Conservation (phyloP, 2,329 filamentous ascomycete species). For the Fonsecaea erecta region DNA sequence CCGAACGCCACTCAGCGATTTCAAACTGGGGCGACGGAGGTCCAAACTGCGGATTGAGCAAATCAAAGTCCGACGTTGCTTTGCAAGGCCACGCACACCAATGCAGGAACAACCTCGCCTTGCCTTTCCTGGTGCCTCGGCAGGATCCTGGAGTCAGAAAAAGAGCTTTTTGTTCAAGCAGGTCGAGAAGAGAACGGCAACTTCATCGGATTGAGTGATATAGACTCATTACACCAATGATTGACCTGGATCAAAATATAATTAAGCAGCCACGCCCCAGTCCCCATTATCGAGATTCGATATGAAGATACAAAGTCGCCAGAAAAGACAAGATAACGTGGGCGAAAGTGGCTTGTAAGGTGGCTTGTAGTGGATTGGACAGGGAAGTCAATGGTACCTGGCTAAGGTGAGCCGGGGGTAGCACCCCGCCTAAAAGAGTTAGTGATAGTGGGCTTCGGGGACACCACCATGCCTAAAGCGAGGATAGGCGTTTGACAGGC, state of each 20-base stretch:
- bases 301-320: constrained; percentile 4
- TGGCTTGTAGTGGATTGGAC: constrained; percentile 1
- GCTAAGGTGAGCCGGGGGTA: constrained; percentile 8
- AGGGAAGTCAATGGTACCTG: constrained; percentile 14
- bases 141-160: constrained; percentile 12
- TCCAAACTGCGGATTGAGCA: constrained; percentile 4
- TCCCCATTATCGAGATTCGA: constrained; percentile 6
- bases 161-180: neutral
- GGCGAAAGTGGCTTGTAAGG: neutral
- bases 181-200: neutral
- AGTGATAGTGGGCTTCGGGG: neutral
- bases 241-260: constrained; percentile 19
- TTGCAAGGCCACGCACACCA: constrained; percentile 13
- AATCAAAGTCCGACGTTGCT: constrained; percentile 13
- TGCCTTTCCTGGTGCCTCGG: constrained; percentile 14
- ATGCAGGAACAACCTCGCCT: constrained; percentile 22
- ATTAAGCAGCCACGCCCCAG: constrained; percentile 10
- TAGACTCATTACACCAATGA: neutral
- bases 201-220: neutral
- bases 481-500: constrained; percentile 13
- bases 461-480: constrained; percentile 8
- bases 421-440: neutral
- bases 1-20: constrained; percentile 6
- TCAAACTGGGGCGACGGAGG: neutral
- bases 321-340: constrained; percentile 6